These are phyloP conservation scores for Fusarium penzigii DNA, from an alignment of 2,329 filamentous ascomycete species.

Conservation along the genomic window DNA sequence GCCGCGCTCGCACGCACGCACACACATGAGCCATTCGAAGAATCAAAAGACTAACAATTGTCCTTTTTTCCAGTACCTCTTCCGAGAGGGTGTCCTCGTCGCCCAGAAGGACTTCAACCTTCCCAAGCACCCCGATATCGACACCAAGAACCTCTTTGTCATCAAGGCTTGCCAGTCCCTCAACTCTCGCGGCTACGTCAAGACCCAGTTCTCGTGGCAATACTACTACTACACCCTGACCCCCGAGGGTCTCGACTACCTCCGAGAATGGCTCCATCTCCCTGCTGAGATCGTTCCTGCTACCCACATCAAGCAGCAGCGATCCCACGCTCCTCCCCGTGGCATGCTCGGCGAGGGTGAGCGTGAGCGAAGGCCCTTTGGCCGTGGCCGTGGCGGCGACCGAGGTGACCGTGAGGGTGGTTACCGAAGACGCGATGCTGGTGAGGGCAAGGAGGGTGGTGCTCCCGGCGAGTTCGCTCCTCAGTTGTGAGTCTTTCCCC, in stretches of 20 bases:
- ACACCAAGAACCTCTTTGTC: slow-evolving; percentile 99
- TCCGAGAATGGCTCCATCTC: slow-evolving; percentile 99
- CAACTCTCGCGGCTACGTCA: slow-evolving; percentile 96
- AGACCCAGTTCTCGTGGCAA: slow-evolving; percentile 99
- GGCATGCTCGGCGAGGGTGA: slow-evolving; percentile 94
- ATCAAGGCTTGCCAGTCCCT: slow-evolving; percentile 99
- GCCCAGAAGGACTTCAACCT: slow-evolving; percentile 99
- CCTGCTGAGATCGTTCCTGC: slow-evolving; percentile 99
- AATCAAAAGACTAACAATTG: slow-evolving; percentile 25
- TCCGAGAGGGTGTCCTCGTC: slow-evolving; percentile 90
- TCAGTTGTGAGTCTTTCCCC: slow-evolving; percentile 67
- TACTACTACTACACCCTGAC: slow-evolving; percentile 99
- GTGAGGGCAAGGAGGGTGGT: slow-evolving; percentile 86
- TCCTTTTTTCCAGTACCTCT: slow-evolving; percentile 72
- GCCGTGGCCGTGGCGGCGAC: slow-evolving; percentile 73
- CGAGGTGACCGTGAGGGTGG: slow-evolving; percentile 85
- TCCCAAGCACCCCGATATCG: slow-evolving; percentile 95
- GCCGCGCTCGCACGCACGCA: background rate
- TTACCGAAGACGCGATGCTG: slow-evolving; percentile 88
- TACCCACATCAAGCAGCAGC: slow-evolving; percentile 99
- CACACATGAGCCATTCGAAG: background rate
- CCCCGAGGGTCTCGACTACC: slow-evolving; percentile 99
- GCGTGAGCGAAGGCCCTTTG: slow-evolving; percentile 80
- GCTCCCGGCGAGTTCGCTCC: slow-evolving; percentile 90
- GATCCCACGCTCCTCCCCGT: slow-evolving; percentile 95